Conservation (phyloP, 2,329 filamentous ascomycete genomes). For the Xylariaceae sp. region DNA sequence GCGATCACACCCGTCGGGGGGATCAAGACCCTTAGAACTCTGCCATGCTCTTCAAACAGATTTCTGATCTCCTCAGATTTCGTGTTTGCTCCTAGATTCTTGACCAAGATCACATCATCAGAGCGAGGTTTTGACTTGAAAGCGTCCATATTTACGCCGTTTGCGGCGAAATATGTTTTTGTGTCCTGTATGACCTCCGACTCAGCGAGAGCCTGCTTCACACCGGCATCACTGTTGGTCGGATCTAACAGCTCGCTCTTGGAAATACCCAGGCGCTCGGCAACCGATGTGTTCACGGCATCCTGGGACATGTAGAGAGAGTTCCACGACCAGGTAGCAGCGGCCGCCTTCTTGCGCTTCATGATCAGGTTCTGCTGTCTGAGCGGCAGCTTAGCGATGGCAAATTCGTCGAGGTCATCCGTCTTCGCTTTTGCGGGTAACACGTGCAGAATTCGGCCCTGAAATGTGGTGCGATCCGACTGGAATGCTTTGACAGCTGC, state of each 20-base stretch:
- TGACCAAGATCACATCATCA: slow-evolving; percentile 82
- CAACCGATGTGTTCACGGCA: slow-evolving; percentile 85
- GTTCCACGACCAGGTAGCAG: slow-evolving; percentile 90
- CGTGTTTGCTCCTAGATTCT: slow-evolving; percentile 87
- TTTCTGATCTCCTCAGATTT: slow-evolving; percentile 71
- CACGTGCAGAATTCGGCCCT: slow-evolving; percentile 87
- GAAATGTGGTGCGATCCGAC: slow-evolving; percentile 80
- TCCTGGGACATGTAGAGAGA: slow-evolving; percentile 99
- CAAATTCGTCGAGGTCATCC: slow-evolving; percentile 79
- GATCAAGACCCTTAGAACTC: slow-evolving; percentile 78
- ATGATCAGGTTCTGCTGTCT: slow-evolving; percentile 93
- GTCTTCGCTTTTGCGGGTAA: slow-evolving; percentile 79
- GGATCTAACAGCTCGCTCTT: slow-evolving; percentile 92
- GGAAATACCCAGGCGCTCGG: slow-evolving; percentile 77
- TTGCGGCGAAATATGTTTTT: slow-evolving; percentile 80
- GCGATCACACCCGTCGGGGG: slow-evolving; percentile 90
- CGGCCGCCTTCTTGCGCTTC: slow-evolving; percentile 73
- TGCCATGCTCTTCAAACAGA: slow-evolving; percentile 80
- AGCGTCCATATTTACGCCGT: slow-evolving; percentile 86
- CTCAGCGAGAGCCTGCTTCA: slow-evolving; percentile 95
- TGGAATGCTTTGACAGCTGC: slow-evolving; percentile 74
- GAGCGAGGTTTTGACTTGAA: slow-evolving; percentile 83
- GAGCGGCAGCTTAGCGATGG: slow-evolving; percentile 82
- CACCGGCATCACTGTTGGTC: slow-evolving; percentile 88
- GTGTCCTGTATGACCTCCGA: slow-evolving; percentile 95